Conservation (phyloP, 169 alveolate genomes). For the Perkinsus chesapeaki region DNA sequence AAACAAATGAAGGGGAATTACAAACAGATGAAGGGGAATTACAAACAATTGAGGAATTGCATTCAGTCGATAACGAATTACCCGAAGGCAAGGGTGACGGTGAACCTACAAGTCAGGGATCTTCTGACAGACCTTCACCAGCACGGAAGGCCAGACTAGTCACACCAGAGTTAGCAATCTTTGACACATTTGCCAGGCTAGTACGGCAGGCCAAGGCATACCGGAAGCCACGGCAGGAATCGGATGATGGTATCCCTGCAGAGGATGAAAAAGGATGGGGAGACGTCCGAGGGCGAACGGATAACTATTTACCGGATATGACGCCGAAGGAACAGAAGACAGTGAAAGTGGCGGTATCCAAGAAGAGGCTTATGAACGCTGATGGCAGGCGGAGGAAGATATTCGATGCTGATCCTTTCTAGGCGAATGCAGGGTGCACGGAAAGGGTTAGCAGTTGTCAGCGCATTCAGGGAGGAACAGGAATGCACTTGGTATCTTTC, state of each 20-base stretch:
- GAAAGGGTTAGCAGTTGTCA: too few relatives aligned
- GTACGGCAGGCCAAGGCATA: background rate
- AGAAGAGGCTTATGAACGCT: background rate
- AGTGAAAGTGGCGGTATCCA: background rate
- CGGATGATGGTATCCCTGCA: too few relatives aligned
- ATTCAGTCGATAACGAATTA: too few relatives aligned
- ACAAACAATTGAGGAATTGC: too few relatives aligned
- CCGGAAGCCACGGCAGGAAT: background rate
- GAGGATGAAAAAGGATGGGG: background rate
- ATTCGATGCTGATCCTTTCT: background rate
- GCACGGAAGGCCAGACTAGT: background rate
- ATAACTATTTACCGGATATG: background rate
- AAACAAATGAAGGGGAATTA: too few relatives aligned
- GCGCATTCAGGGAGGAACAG: too few relatives aligned
- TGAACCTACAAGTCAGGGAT: too few relatives aligned
- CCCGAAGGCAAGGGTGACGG: too few relatives aligned
- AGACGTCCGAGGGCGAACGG: background rate
- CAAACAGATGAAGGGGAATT: too few relatives aligned
- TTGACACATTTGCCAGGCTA: background rate
- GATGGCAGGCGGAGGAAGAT: background rate
- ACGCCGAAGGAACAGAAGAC: background rate
- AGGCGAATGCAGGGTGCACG: too few relatives aligned
- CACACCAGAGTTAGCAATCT: background rate
- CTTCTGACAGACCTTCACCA: background rate
- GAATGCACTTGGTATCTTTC: too few relatives aligned